phyloP scores from a whole-genome alignment of 2,329 filamentous ascomycete species.

The Xylaria hypoxylon region DNA sequence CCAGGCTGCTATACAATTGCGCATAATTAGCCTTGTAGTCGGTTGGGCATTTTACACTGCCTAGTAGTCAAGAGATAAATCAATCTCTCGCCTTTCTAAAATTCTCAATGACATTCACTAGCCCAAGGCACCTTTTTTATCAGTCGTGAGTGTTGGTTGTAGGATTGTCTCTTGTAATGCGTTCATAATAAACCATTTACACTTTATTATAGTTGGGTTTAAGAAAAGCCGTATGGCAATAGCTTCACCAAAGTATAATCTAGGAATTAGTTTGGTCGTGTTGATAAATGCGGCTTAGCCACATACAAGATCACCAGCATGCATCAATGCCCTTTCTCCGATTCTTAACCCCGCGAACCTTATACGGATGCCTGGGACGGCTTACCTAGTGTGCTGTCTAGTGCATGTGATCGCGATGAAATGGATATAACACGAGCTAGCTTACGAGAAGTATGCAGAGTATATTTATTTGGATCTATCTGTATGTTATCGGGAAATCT shows the following conservation, averaged over 20 bases:
- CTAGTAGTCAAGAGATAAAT: not conserved
- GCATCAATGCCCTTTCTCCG: not conserved
- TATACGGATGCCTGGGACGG: slow-evolving; percentile 31
- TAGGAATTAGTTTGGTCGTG: not conserved
- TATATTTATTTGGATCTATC: not conserved
- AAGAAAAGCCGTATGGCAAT: not conserved
- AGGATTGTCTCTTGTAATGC: too few relatives aligned
- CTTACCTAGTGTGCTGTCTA: slow-evolving; percentile 8
- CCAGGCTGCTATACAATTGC: not conserved
- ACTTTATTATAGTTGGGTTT: too few relatives aligned
- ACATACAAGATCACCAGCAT: slow-evolving; percentile 12
- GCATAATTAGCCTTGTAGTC: not conserved
- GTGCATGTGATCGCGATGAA: slow-evolving; percentile 14
- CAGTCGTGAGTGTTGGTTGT: too few relatives aligned
- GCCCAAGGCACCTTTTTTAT: too few relatives aligned
- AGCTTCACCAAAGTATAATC: not conserved
- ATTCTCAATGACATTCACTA: too few relatives aligned
- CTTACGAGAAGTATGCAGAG: not conserved
- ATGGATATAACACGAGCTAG: slow-evolving; percentile 6
- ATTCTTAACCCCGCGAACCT: slow-evolving; percentile 1
- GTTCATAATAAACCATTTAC: too few relatives aligned
- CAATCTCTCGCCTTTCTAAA: too few relatives aligned
- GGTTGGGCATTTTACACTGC: not conserved
- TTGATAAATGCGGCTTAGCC: not conserved
- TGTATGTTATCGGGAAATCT: not conserved